phyloP scores from a whole-genome alignment of 208 protist genomes.

The Leishmania tropica region DNA sequence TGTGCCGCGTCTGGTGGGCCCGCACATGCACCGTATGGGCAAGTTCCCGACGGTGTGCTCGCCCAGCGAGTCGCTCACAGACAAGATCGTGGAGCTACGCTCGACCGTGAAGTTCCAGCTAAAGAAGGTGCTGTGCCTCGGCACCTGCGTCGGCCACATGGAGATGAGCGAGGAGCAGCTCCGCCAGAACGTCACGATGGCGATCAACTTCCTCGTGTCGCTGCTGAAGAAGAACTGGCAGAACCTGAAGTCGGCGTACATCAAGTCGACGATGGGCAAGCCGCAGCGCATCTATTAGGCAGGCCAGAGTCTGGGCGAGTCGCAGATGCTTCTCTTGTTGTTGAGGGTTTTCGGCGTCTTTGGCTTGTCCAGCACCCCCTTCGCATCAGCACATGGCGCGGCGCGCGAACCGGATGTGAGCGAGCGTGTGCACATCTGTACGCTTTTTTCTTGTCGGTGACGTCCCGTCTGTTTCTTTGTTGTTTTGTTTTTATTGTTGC shows the following conservation, averaged over 20 bases:
- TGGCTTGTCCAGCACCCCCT: neutral
- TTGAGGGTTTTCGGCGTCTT: neutral
- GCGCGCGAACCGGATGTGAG: neutral
- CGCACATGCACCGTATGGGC: slow-evolving; percentile 99
- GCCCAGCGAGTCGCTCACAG: slow-evolving; percentile 91
- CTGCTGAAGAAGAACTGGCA: slow-evolving; percentile 99
- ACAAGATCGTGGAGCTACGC: slow-evolving; percentile 96
- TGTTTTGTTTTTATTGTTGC: neutral
- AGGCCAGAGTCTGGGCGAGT: neutral
- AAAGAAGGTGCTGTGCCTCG: slow-evolving; percentile 99
- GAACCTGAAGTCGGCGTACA: slow-evolving; percentile 99
- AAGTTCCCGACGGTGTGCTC: slow-evolving; percentile 98
- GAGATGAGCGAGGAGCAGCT: slow-evolving; percentile 96
- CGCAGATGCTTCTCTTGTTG: neutral
- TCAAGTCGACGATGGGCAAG: slow-evolving; percentile 99
- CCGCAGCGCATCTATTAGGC: slow-evolving; percentile 97
- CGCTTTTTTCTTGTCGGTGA: neutral
- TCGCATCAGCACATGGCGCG: neutral
- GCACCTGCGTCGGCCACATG: slow-evolving; percentile 97
- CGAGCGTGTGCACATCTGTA: neutral
- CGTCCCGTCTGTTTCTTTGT: neutral
- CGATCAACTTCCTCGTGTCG: slow-evolving; percentile 99
- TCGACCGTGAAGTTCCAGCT: slow-evolving; percentile 99
- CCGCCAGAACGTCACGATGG: slow-evolving; percentile 95
- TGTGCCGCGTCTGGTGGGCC: slow-evolving; percentile 95